A percentile compares a stretch with the other conserved stretches of the same genome.
Evolutionary conservation across 2,329 filamentous ascomycete species (phyloP).

Genomic region (Coniochaeta pulveracea): DNA sequence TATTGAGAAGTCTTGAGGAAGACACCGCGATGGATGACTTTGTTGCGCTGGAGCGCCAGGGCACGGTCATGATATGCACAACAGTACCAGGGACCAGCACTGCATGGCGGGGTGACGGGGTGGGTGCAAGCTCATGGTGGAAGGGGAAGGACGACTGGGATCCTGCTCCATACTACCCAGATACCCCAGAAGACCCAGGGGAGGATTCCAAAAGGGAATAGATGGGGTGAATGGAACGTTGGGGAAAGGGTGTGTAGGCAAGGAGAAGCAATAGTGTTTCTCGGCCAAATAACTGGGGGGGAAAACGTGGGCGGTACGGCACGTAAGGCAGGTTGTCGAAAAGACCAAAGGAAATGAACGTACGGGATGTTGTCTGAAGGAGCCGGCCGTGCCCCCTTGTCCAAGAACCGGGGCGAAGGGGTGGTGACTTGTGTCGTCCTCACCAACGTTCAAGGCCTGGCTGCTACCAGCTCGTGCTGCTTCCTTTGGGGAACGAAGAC

Average conservation of each 20-base stretch:
- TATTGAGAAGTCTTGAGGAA: too few species aligned
- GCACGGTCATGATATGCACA: conserved; percentile 23
- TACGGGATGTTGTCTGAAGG: conserved; percentile 3
- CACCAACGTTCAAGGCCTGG: too few species aligned
- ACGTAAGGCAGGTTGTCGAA: too few species aligned
- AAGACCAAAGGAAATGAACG: too few species aligned
- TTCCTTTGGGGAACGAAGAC: too few species aligned
- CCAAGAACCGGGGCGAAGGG: background rate
- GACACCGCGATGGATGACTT: too few species aligned
- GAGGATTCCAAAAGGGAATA: too few species aligned
- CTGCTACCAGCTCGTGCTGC: too few species aligned
- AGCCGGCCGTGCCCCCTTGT: conserved; percentile 1
- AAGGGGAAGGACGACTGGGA: conserved; percentile 18
- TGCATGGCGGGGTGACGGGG: conserved; percentile 25
- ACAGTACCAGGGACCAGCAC: conserved; percentile 17
- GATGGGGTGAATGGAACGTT: conserved; percentile 1
- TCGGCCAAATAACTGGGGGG: background rate
- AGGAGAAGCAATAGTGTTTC: too few species aligned
- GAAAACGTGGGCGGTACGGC: conserved; percentile 4
- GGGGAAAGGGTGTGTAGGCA: conserved; percentile 2
- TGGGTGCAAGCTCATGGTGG: conserved; percentile 10
- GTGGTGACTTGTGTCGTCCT: conserved; percentile 1
- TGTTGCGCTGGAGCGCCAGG: too few species aligned
- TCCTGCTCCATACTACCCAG: too few species aligned
- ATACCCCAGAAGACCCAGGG: conserved; percentile 15